phyloP scores from a whole-genome alignment of 192 early-diverging fungal species.

The Coemansia sp. region DNA sequence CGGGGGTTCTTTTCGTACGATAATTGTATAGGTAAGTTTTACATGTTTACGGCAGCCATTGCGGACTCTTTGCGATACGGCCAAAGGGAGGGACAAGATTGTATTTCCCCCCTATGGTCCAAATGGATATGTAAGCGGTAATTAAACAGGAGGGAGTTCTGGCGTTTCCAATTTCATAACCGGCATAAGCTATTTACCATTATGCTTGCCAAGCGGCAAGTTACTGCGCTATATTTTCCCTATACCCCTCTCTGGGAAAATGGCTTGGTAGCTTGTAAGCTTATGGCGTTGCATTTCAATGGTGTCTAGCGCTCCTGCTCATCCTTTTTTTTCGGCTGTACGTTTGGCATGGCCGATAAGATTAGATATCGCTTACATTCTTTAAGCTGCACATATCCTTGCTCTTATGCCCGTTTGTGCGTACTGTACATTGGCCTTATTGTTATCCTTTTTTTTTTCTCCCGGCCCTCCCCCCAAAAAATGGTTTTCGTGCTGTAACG shows the following conservation, averaged over 20 bases:
- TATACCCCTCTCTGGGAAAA: neutral
- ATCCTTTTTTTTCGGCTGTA: neutral
- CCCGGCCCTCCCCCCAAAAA: too few relatives aligned
- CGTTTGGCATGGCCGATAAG: neutral
- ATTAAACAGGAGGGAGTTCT: neutral
- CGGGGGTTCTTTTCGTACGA: neutral
- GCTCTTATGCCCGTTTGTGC: neutral
- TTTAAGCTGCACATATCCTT: neutral
- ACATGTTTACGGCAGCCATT: slow-evolving; percentile 2
- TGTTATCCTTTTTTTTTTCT: too few relatives aligned
- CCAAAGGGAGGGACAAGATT: too few relatives aligned
- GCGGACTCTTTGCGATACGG: too few relatives aligned
- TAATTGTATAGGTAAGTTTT: slow-evolving; percentile 5
- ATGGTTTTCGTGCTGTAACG: too few relatives aligned
- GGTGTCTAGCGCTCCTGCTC: neutral
- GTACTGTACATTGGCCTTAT: too few relatives aligned
- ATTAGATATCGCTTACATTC: neutral
- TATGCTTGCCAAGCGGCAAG: neutral
- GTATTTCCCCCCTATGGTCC: too few relatives aligned
- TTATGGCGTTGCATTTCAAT: neutral
- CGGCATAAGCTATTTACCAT: neutral
- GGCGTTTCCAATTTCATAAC: slow-evolving; percentile 3
- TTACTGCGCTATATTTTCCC: neutral
- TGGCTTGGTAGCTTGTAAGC: neutral
- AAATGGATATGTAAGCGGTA: too few relatives aligned